Evolutionary conservation across 2,329 filamentous ascomycete genomes (phyloP), one percentile per base, ranked within the genome.

Genomic region (Ophiocordyceps camponoti-floridani): DNA sequence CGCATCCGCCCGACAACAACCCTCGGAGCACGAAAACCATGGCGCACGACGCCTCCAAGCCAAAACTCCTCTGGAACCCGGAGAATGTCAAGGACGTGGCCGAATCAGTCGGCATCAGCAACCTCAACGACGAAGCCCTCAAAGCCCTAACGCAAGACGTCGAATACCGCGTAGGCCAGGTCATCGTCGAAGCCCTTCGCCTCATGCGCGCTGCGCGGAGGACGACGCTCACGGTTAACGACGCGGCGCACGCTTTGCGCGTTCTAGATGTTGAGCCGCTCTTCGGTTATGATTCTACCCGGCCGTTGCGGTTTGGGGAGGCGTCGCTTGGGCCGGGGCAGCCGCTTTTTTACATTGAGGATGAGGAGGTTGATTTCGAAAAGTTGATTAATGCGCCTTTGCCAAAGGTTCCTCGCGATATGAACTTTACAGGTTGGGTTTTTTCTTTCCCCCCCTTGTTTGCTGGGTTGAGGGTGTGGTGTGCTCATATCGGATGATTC

Each of bases 321-420:
- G 91, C 91, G 3, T 93, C 84, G 47, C 68, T 98, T 48, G 91
- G 91, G 0, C 87, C 88, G 13, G 88, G 89, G 10, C 91, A 98
- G 63, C 87, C 89, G 44, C 68, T 98, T 19, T 98, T 89, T 63
- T 98, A 98, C 60, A 83, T 98, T 35, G 91, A 98, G 58, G 91
- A 98, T 59, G 91, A 98, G 58, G 91, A 98, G 67, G 82, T 96
- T 45, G 91, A 98, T 62, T 96, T 98, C 58, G 91, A 98, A 67
- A 96, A 96, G 69, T 69, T 98, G 52, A 95, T 98, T 60, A 98
- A 98, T 65, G 87, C 87, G 51, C 85, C 91, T 4, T 65, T 98
- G 52, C 91, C 91, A 26, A 95, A 93, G 62, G 88, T 98, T 28
- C 91, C 91, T 31, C 74, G 89, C 43, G 91, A 98, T 61, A 82